phyloP scores from a whole-genome alignment of 106 monocot genomes.

The Platanthera zijinensis region DNA sequence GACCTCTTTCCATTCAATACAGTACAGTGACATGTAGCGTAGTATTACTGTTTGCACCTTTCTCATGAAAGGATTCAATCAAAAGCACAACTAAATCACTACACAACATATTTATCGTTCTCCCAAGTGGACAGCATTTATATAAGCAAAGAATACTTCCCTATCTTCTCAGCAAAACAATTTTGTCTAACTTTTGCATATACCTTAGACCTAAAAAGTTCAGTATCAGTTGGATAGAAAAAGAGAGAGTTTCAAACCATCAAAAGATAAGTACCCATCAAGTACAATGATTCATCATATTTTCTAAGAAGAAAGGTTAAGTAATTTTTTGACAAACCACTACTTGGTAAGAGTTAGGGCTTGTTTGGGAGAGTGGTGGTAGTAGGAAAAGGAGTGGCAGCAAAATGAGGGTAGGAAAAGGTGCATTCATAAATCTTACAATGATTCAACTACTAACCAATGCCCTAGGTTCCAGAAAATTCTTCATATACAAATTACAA shows the following conservation, averaged over 20 bases:
- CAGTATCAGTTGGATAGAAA: constrained; percentile 2
- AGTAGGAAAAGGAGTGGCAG: too few species aligned
- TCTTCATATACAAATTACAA: too few species aligned
- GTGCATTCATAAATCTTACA: too few species aligned
- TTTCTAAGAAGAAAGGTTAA: background rate
- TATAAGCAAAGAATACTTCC: constrained; percentile 67
- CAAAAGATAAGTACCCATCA: background rate
- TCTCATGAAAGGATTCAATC: background rate
- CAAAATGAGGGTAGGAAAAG: too few species aligned
- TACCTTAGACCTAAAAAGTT: constrained; percentile 54
- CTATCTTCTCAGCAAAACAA: constrained; percentile 71
- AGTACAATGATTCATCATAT: background rate
- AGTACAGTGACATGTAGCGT: too few species aligned
- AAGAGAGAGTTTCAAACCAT: background rate
- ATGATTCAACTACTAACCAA: too few species aligned
- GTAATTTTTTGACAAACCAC: background rate
- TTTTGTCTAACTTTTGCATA: constrained; percentile 90
- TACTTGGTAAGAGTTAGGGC: background rate
- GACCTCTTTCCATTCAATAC: background rate
- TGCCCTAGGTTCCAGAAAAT: too few species aligned
- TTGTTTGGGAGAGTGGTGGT: too few species aligned
- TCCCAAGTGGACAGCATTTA: too few species aligned
- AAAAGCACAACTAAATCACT: background rate
- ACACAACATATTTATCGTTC: too few species aligned
- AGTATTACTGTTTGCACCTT: background rate